Evolutionary conservation across 768 basidiomycete genomes (phyloP).

Genomic region (Cantharellus cinnabarinus): DNA sequence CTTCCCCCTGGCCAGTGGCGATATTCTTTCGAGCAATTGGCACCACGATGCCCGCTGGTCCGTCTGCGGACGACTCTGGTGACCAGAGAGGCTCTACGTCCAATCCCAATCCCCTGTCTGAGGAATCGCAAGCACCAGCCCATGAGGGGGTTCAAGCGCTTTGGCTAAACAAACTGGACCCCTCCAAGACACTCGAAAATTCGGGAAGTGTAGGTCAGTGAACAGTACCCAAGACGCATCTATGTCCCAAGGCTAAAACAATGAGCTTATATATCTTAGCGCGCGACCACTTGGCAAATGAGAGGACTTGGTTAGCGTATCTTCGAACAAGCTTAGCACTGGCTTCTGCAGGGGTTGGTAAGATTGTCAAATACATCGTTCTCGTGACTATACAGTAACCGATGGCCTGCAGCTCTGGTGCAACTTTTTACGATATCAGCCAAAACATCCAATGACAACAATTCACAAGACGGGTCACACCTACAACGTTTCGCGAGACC

Average conservation of each 20-base stretch:
- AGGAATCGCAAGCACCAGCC: too few species aligned
- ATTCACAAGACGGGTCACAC: neutral
- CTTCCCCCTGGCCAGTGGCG: too few species aligned
- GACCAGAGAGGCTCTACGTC: too few species aligned
- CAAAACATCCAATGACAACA: conserved; percentile 7
- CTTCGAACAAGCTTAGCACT: conserved; percentile 42
- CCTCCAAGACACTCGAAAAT: conserved; percentile 27
- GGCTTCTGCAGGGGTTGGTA: conserved; percentile 39
- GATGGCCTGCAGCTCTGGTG: conserved; percentile 24
- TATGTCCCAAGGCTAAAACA: neutral
- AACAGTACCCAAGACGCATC: neutral
- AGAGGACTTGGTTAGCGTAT: conserved; percentile 44
- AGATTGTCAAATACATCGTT: conserved; percentile 9
- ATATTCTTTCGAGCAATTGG: too few species aligned
- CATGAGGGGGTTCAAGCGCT: too few species aligned
- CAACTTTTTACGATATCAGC: conserved; percentile 28
- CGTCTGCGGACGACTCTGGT: too few species aligned
- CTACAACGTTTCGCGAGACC: conserved; percentile 24
- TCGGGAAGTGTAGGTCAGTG: conserved; percentile 28
- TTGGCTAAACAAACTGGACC: conserved; percentile 1
- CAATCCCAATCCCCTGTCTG: too few species aligned
- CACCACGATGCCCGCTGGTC: too few species aligned
- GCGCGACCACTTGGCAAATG: conserved; percentile 42
- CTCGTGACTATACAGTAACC: neutral
- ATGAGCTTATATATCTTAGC: conserved; percentile 15